A percentile compares a stretch with the other conserved stretches of the same genome.
phyloP scores from a whole-genome alignment of 441 rosid genomes.

The Omphalea diandra region DNA sequence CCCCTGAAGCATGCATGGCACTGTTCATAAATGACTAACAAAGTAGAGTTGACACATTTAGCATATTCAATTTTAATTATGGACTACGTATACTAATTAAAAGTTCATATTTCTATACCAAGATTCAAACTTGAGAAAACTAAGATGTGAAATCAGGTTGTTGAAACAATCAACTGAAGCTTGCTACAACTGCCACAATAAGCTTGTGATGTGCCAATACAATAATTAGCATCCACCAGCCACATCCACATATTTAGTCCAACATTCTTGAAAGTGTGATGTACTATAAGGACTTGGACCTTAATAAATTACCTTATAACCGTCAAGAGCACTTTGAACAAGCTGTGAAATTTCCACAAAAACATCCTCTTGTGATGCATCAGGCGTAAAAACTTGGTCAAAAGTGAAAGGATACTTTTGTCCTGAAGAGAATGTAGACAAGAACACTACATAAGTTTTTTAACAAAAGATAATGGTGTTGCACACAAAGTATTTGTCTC shows the following conservation, averaged over 20 bases:
- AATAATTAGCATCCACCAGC: not conserved
- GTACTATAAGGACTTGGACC: not conserved
- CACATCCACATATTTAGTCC: no score
- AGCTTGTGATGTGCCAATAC: not conserved
- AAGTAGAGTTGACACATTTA: not conserved
- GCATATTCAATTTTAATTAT: constrained; percentile 2
- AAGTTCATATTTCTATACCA: not conserved
- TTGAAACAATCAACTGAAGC: not conserved
- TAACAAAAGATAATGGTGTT: not conserved
- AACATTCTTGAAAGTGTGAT: not conserved
- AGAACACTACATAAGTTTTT: constrained; percentile 5
- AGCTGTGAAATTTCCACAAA: constrained; percentile 93
- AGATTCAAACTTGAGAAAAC: not conserved
- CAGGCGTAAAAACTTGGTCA: constrained; percentile 83
- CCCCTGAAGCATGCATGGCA: not conserved
- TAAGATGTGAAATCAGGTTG: constrained; percentile 2
- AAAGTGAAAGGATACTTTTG: constrained; percentile 83
- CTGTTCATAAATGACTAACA: not conserved
- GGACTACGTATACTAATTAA: constrained; percentile 6
- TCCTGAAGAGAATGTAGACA: constrained; percentile 38
- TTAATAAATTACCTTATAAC: constrained; percentile 68
- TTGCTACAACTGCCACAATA: not conserved
- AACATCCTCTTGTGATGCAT: constrained; percentile 83
- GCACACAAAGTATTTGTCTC: not conserved
- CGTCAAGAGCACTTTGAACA: constrained; percentile 97